Evolutionary conservation across 306 rosid species (phyloP).

Genomic region (Arachis stenosperma): DNA sequence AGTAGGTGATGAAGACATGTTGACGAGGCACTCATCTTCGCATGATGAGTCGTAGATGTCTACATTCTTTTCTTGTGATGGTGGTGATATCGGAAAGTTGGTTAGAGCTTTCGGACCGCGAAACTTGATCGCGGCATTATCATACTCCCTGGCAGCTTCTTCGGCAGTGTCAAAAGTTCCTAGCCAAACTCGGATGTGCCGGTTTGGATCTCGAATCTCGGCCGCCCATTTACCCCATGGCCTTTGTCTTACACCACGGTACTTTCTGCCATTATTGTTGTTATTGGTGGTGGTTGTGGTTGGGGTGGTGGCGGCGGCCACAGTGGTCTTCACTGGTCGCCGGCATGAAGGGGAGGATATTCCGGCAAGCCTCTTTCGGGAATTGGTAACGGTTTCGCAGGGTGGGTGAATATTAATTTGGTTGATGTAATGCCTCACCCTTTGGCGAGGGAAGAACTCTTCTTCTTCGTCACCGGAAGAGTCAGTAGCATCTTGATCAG

Average conservation of each 20-base stretch:
- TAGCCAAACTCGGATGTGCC: constrained; percentile 68
- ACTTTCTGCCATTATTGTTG: constrained; percentile 46
- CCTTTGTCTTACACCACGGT: constrained; percentile 81
- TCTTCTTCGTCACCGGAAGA: constrained; percentile 76
- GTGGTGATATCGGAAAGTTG: constrained; percentile 47
- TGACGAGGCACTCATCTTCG: constrained; percentile 51
- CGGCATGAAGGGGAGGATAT: constrained; percentile 1
- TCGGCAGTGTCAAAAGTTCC: constrained; percentile 86
- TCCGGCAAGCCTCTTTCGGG: constrained; percentile 45
- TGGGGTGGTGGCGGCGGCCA: background rate
- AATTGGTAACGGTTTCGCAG: background rate
- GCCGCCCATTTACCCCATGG: constrained; percentile 99
- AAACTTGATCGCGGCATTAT: constrained; percentile 70
- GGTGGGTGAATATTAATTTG: constrained; percentile 48
- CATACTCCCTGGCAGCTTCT: constrained; percentile 85
- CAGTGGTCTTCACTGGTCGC: constrained; percentile 28
- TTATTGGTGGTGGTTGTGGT: too few species aligned
- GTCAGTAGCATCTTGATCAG: constrained; percentile 88
- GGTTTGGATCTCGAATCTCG: constrained; percentile 78
- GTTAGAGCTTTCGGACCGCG: constrained; percentile 75
- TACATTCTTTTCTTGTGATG: constrained; percentile 18
- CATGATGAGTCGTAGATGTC: constrained; percentile 50
- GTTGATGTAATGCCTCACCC: constrained; percentile 65
- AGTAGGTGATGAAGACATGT: constrained; percentile 72
- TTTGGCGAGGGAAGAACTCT: constrained; percentile 37